phyloP scores from a whole-genome alignment of 441 rosid species.

The Daphne laureola region DNA sequence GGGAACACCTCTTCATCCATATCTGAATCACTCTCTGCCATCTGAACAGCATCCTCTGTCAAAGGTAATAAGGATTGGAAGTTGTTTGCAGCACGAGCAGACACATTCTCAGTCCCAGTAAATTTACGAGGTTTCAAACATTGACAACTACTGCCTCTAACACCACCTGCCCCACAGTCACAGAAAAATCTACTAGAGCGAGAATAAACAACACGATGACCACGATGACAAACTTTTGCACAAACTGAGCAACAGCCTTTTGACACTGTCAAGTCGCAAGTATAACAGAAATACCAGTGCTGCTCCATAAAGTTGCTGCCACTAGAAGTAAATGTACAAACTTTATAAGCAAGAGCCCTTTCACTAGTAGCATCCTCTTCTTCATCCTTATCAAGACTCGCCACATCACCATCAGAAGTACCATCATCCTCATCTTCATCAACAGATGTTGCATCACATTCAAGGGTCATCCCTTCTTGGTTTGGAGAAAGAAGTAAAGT shows the following conservation, averaged over 20 bases:
- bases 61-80: slow-evolving; percentile 80
- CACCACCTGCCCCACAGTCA: slow-evolving; percentile 99
- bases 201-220: slow-evolving; percentile 99
- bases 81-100: slow-evolving; percentile 49
- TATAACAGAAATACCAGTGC: slow-evolving; percentile 99
- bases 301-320: slow-evolving; percentile 99
- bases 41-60: slow-evolving; percentile 82
- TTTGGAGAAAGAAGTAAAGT: slow-evolving; percentile 62
- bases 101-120: slow-evolving; percentile 56
- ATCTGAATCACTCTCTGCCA: slow-evolving; percentile 94
- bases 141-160: slow-evolving; percentile 97
- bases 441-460: slow-evolving; percentile 95
- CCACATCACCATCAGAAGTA: slow-evolving; percentile 99
- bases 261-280: slow-evolving; percentile 96
- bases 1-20: slow-evolving; percentile 69
- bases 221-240: slow-evolving; percentile 99
- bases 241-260: slow-evolving; percentile 99
- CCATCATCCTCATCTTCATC: slow-evolving; percentile 99
- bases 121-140: slow-evolving; percentile 98
- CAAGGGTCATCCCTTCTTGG: slow-evolving; percentile 79
- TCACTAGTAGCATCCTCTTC: slow-evolving; percentile 96
- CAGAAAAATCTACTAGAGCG: slow-evolving; percentile 98
- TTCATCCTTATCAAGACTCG: slow-evolving; percentile 98
- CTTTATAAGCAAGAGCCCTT: slow-evolving; percentile 90
- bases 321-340: slow-evolving; percentile 99